These are phyloP conservation scores for Penicillium palitans DNA, from an alignment of 2,329 filamentous ascomycete genomes.

Conservation along the genomic window DNA sequence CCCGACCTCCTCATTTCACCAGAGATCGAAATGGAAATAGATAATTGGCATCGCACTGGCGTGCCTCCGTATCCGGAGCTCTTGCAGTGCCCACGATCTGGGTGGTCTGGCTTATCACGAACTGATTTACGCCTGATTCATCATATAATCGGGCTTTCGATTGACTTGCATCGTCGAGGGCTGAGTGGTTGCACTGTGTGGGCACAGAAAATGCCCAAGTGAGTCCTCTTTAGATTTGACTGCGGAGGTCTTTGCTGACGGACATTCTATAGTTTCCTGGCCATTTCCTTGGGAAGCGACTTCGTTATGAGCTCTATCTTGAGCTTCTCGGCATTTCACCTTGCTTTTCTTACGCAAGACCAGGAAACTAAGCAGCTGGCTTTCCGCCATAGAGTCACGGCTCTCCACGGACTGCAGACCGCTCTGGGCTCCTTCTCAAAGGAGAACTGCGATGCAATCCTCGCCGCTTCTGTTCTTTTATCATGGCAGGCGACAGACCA, in stretches of 20 bases:
- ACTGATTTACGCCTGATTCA: constrained; percentile 87
- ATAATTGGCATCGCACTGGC: constrained; percentile 80
- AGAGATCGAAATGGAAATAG: constrained; percentile 77
- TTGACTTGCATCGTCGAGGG: constrained; percentile 74
- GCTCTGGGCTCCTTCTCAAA: constrained; percentile 82
- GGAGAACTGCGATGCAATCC: constrained; percentile 83
- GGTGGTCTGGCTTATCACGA: constrained; percentile 69
- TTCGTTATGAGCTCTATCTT: constrained; percentile 95
- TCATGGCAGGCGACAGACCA: constrained; percentile 97
- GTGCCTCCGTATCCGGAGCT: constrained; percentile 83
- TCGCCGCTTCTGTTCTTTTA: constrained; percentile 86
- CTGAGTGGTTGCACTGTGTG: constrained; percentile 85
- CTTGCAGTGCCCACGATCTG: constrained; percentile 70
- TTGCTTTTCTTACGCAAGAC: constrained; percentile 85
- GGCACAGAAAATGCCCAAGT: constrained; percentile 92
- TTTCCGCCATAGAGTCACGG: constrained; percentile 82
- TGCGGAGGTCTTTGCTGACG: constrained; percentile 23
- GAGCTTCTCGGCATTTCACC: constrained; percentile 90
- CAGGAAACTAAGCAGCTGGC: constrained; percentile 82
- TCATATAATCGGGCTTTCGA: constrained; percentile 82
- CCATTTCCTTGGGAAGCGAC: constrained; percentile 74
- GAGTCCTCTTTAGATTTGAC: constrained; percentile 46
- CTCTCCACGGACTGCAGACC: constrained; percentile 82
- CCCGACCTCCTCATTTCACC: constrained; percentile 78
- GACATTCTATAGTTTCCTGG: constrained; percentile 65